phyloP scores from a whole-genome alignment of 371 early-diverging fungal genomes.

The Dichotomocladium elegans region DNA sequence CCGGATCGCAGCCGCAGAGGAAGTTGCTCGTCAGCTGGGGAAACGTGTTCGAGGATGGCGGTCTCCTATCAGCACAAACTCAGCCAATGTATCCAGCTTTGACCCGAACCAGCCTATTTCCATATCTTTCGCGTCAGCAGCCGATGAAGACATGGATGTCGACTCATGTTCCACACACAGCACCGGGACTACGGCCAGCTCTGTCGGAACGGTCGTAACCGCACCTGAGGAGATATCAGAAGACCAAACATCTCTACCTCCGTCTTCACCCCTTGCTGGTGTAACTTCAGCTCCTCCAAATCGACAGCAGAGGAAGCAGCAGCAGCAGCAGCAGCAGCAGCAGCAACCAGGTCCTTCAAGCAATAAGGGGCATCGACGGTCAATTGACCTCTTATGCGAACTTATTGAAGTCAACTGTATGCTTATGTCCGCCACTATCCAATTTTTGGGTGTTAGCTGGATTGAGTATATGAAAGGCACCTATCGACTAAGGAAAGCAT shows the following conservation, averaged over 20 bases:
- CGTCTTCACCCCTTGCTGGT: not conserved
- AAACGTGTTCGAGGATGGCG: slow-evolving; percentile 20
- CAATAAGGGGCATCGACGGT: not conserved
- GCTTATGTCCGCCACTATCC: slow-evolving; percentile 45
- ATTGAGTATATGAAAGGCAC: slow-evolving; percentile 48
- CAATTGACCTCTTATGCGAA: slow-evolving; percentile 27
- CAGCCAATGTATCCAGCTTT: too few relatives aligned
- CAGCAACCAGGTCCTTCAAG: not conserved
- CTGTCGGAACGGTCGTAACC: not conserved
- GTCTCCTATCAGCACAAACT: not conserved
- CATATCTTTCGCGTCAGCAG: not conserved
- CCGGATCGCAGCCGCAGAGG: slow-evolving; percentile 37
- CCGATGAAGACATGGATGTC: too few relatives aligned
- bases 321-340: not conserved
- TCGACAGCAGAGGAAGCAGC: not conserved
- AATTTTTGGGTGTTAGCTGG: slow-evolving; percentile 44
- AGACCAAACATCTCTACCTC: not conserved
- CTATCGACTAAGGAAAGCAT: slow-evolving; percentile 42
- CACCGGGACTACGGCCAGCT: too few relatives aligned
- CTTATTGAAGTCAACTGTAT: slow-evolving; percentile 40
- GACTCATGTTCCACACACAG: too few relatives aligned
- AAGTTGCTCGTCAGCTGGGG: slow-evolving; percentile 25
- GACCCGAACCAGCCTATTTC: not conserved
- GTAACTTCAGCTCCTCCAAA: slow-evolving; percentile 5
- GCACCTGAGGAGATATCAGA: not conserved